Base-by-base conservation (phyloP, 73 alveolate genomes). In the Stentor coeruleus region DNA sequence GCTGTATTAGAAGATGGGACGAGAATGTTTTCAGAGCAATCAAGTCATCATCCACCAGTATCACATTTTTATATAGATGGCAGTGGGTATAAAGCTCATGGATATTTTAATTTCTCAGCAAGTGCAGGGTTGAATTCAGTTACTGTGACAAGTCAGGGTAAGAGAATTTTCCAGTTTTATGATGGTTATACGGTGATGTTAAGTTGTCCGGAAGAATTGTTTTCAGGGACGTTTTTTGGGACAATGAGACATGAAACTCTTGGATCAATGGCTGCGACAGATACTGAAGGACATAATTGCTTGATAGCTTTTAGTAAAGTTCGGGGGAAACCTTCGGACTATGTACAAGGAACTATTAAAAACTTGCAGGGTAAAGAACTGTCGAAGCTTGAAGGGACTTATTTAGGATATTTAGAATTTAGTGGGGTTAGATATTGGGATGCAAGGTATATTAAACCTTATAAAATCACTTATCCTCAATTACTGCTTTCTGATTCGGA, bases 391-490 rank as follows among this genome's bases (percentile, higher is more conserved):
- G 76, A 82, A 35, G 99, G 99, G 39, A 93, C 94, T 81, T 97
- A 93, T 79, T 81, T 93, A 89, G 99, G 99, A 35, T 96, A 82
- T 84, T 81, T 95, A 41, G 99, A 97, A 72, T 93, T 97, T 86
- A 99, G 92, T 82, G 96, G 96, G 40, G 89, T 81, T 38, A 81
- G 99, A 82, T 97, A 93, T 86, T 96, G 98, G 99, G 99, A 97
- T 86, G 93, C 91, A 58, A 87, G 99, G 82, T 89, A 89, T 42
- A 72, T 75, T 28, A 37, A 58, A 2, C 85, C 87, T 0, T 82
- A 82, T 66, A 84, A 82, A 33, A 85, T 87, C 28, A 66, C n/a
- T 79, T 57, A 30, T 33, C 20, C 20, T 58, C 75, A 42, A 83
- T 38, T 75, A 35, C 74, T 86, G 2, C 89, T 89, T 33, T 73